Base-by-base conservation (phyloP, 305 asterid species). In the Petunia hybrid region DNA sequence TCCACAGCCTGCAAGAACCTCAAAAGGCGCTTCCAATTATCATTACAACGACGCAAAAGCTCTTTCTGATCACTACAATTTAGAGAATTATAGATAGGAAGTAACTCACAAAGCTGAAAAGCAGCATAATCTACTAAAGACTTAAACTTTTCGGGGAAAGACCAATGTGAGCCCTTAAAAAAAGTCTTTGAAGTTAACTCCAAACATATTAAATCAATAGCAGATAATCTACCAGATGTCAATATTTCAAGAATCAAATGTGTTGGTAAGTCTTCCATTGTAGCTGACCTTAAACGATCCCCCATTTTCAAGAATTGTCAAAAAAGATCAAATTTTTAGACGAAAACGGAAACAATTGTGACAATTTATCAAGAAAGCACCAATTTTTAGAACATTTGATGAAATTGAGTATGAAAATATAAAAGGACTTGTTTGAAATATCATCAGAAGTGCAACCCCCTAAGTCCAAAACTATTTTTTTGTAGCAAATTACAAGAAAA, bases 1-100 rank as follows among this genome's bases (percentile, higher is more conserved):
- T 93, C 95, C 82, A 92, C 91, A 8, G 95, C 88, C 82, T 91
- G 92, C 91, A 92, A 90, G 87, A 91, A 93, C 90, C 95, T 89
- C 90, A 90, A 84, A 10, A 91, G 84, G 36, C 90, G 90, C 86
- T 92, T 93, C 94, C 91, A 93, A 82, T 90, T 93, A 79, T 88
- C 90, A 70, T 82, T 84, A 56, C 98, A 93, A n/a, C 98, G 86
- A 60, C 78, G 70, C 59, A 88, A 80, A 80, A 89, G 90, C 87
- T 88, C 92, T 68, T 78, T 73, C 87, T 82, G 89, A 80, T 87
- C 85, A 76, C 56, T 71, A 40, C 78, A 86, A 80, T 62, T 85
- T 81, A 92, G 86, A 73, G 92, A 88, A 59, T 80, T 82, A 81
- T 89, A 92, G 6, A 93, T 80, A 31, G 91, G 87, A 79, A 87